Conservation (phyloP, 1,284 basidiomycete species). For the Ganoderma boninense region DNA sequence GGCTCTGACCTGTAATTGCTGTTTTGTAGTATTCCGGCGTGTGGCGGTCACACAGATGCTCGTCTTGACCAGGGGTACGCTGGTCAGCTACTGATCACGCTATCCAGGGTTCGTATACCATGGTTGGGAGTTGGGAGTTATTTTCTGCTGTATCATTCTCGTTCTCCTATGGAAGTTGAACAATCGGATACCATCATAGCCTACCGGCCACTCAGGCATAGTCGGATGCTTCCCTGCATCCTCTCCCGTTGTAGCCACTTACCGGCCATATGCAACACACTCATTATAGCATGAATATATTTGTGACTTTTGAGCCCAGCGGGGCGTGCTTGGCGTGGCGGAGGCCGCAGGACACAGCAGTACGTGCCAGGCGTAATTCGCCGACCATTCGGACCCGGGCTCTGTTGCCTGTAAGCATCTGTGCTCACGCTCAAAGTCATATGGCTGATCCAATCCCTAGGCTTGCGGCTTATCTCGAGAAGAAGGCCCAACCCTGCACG, state of each 20-base stretch:
- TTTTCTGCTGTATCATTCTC: slow-evolving; percentile 15
- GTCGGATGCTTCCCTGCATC: neutral
- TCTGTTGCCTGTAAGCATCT: neutral
- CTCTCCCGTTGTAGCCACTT: neutral
- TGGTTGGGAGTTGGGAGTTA: neutral
- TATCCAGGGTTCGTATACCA: neutral
- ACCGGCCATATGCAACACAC: neutral
- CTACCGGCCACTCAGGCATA: slow-evolving; percentile 9
- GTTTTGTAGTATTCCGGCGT: neutral
- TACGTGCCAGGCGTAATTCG: neutral
- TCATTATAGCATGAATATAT: slow-evolving; percentile 4
- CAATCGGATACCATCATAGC: slow-evolving; percentile 17
- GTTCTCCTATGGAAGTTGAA: slow-evolving; percentile 23
- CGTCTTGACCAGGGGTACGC: slow-evolving; percentile 1
- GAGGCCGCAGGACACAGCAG: neutral
- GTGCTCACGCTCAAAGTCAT: neutral
- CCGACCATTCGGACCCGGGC: neutral
- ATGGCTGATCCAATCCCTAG: neutral
- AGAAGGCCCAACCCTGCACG: neutral
- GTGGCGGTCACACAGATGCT: slow-evolving; percentile 5
- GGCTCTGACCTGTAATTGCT: slow-evolving; percentile 47
- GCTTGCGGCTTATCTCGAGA: neutral
- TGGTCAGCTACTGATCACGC: neutral
- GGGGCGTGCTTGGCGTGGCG: neutral
- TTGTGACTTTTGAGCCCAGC: neutral